Evolutionary conservation across 2,329 filamentous ascomycete species (phyloP).

Genomic region (Aspergillus viridinutans): DNA sequence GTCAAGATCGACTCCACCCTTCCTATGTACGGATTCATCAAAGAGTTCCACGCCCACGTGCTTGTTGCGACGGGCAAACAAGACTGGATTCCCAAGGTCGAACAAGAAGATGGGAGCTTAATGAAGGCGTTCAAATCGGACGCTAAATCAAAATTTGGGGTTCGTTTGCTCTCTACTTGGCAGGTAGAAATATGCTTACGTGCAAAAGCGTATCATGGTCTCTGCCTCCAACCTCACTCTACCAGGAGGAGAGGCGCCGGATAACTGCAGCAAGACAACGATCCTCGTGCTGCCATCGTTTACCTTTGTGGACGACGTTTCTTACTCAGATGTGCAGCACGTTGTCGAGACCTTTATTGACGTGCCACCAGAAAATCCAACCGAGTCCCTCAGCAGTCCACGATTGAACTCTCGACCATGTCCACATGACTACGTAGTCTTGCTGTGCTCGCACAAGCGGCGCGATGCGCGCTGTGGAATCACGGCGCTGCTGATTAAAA

Average conservation of each 20-base stretch:
- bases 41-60: slow-evolving; percentile 32
- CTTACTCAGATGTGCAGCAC: slow-evolving; percentile 58
- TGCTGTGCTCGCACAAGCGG: slow-evolving; percentile 84
- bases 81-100: slow-evolving; percentile 35
- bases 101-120: slow-evolving; percentile 44
- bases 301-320: slow-evolving; percentile 71
- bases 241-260: slow-evolving; percentile 10
- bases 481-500: slow-evolving; percentile 73
- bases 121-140: slow-evolving; percentile 47
- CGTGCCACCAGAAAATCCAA: slow-evolving; percentile 44
- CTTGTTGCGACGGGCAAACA: slow-evolving; percentile 35
- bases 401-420: slow-evolving; percentile 53
- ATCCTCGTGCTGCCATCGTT: slow-evolving; percentile 78
- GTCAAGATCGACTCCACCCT: slow-evolving; percentile 29
- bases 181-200: no score
- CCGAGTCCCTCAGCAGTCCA: slow-evolving; percentile 56
- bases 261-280: slow-evolving; percentile 3
- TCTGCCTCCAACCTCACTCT: slow-evolving; percentile 33
- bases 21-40: slow-evolving; percentile 34
- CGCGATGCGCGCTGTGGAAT: slow-evolving; percentile 89
- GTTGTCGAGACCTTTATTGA: slow-evolving; percentile 66
- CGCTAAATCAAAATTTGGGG: slow-evolving; percentile 62
- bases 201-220: slow-evolving; percentile 30
- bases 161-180: not conserved
- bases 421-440: slow-evolving; percentile 74